phyloP scores from a whole-genome alignment of 1,284 basidiomycete genomes.

The Cryptococcus sp. region DNA sequence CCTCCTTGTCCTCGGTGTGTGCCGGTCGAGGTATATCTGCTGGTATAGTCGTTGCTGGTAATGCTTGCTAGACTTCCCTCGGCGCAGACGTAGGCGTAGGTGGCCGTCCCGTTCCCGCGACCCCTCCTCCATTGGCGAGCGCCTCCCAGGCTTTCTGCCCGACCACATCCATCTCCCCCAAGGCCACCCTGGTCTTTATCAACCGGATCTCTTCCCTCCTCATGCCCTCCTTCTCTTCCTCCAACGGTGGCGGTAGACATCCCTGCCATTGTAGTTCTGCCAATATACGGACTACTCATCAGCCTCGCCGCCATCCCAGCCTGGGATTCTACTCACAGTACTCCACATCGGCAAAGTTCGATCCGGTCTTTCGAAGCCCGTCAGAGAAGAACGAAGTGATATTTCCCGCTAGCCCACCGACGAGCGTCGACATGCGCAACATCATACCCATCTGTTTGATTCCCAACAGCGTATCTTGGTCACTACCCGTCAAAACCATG shows the following conservation, averaged over 20 bases:
- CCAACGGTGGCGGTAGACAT: constrained; percentile 8
- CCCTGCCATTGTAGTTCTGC: constrained; percentile 16
- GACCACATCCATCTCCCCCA: constrained; percentile 18
- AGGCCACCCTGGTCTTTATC: constrained; percentile 16
- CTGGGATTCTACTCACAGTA: constrained; percentile 13
- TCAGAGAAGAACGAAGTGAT: constrained; percentile 13
- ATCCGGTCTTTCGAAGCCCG: constrained; percentile 9
- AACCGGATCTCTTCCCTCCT: constrained; percentile 12
- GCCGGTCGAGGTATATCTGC: too few relatives aligned
- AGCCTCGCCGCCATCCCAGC: background rate
- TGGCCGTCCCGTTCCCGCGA: background rate
- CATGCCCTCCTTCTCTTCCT: constrained; percentile 9
- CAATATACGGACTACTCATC: constrained; percentile 12
- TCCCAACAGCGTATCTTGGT: constrained; percentile 12
- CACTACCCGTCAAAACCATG: constrained; percentile 1
- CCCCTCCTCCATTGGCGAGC: background rate
- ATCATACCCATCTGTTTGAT: constrained; percentile 10
- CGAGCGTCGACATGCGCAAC: constrained; percentile 5
- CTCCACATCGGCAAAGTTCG: constrained; percentile 10
- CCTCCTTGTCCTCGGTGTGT: too few relatives aligned
- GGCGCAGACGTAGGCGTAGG: background rate
- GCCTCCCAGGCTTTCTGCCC: constrained; percentile 6
- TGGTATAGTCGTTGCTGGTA: too few relatives aligned
- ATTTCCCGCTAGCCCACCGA: constrained; percentile 9
- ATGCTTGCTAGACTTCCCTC: too few relatives aligned